phyloP scores from a whole-genome alignment of 2,329 filamentous ascomycete species.

The Ploettnerulaceae sp. region DNA sequence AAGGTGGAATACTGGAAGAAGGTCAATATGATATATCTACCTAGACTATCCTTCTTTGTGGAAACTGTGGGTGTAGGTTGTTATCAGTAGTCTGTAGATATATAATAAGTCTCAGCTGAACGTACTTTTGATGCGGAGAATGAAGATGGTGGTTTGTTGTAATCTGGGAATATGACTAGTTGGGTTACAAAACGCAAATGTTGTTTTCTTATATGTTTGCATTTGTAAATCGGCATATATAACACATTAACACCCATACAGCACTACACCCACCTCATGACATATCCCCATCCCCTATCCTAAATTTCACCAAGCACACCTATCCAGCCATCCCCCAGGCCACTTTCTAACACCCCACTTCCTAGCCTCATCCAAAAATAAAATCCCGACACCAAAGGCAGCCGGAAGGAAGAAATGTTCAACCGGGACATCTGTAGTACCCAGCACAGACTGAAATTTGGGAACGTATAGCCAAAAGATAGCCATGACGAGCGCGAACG shows the following conservation, averaged over 20 bases:
- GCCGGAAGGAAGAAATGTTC: slow-evolving; percentile 76
- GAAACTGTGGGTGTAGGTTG: too few species aligned
- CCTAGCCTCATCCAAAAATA: slow-evolving; percentile 61
- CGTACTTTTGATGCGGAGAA: too few species aligned
- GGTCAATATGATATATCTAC: too few species aligned
- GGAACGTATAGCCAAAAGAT: slow-evolving; percentile 69
- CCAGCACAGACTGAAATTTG: slow-evolving; percentile 54
- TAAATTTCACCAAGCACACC: slow-evolving; percentile 54
- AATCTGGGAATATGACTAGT: too few species aligned
- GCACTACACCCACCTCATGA: neutral
- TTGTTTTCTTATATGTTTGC: neutral
- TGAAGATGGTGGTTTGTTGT: too few species aligned
- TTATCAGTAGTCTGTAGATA: too few species aligned
- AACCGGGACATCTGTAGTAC: slow-evolving; percentile 58
- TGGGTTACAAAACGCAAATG: too few species aligned
- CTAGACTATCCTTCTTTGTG: too few species aligned
- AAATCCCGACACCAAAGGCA: slow-evolving; percentile 60
- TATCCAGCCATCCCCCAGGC: slow-evolving; percentile 52
- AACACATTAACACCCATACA: neutral
- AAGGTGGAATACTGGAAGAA: too few species aligned
- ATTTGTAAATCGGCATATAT: neutral
- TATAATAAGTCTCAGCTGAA: too few species aligned
- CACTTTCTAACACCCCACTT: slow-evolving; percentile 58
- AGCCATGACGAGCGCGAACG: slow-evolving; percentile 63
- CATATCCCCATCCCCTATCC: neutral